Evolutionary conservation across 2,329 filamentous ascomycete species (phyloP), one percentile per base, ranked within the genome.

Genomic region (Endoconidiophora laricicola): DNA sequence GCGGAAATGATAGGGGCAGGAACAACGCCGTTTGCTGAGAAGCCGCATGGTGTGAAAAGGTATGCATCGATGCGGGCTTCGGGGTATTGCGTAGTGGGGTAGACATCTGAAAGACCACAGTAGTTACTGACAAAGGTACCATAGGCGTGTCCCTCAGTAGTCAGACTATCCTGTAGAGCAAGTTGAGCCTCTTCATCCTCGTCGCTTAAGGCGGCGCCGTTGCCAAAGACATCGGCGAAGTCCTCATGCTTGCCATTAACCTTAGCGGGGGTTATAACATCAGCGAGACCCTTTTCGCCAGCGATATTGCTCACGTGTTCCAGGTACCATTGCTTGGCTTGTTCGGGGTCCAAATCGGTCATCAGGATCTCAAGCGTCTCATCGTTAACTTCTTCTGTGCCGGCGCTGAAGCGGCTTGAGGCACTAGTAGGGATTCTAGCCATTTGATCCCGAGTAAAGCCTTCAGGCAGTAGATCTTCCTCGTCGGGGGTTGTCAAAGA

Each of bases 51-150:
- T 1, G 84, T 87, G 70, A 98, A 98, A 49, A 95, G 76, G 64
- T 96, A 98, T 20, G 91, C 86, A 58, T 98, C 91, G 57, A 98
- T 86, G 53, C 86, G 83, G 20, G 91, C 84, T 58, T 95, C 90
- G 0, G 91, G 88, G 62, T 94, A 96, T 64, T 83, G 81, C 53
- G 79, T 79, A 42, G 78, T 79, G 4, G 91, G 83, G 60, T 96
- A 98, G 54, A 98, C 80, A 55, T 87, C 81, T 16, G 87, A 82
- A 44, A 98, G 75, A 46, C 91, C 91, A 64, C 86, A 96, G 54
- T 74, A 74, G 58, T 96, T 85, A 14, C 90, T 91, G 44, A 98
- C 87, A 40, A 95, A 81, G 3, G 86, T 91, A 45, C 91, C 91
- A 43, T 98, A 74, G 14, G 87, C 83, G 61, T 98, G 91, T 22